Evolutionary conservation across 257 asterid species (phyloP).

Genomic region (Coffea eugenioides): DNA sequence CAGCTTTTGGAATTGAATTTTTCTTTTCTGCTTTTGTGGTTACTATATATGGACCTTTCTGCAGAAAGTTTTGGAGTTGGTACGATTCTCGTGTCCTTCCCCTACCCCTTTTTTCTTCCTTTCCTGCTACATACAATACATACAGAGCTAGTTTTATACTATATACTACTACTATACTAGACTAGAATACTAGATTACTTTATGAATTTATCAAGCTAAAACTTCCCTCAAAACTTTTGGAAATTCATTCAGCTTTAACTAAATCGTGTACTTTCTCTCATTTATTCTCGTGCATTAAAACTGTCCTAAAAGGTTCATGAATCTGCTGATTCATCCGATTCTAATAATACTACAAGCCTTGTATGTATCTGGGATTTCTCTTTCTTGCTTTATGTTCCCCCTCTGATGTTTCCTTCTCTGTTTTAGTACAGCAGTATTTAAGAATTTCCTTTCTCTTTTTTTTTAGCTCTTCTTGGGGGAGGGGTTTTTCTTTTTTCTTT

Average conservation of each 20-base stretch:
- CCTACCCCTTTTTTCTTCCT: too few relatives aligned
- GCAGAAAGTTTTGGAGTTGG: constrained; percentile 3
- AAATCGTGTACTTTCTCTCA: neutral
- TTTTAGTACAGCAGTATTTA: neutral
- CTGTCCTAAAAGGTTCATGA: constrained; percentile 6
- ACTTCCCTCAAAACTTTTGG: neutral
- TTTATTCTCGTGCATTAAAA: constrained; percentile 11
- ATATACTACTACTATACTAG: neutral
- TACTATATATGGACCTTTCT: constrained; percentile 3
- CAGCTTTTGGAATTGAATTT: neutral
- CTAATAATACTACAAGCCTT: neutral
- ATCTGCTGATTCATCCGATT: neutral
- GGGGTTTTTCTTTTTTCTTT: neutral
- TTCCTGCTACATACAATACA: too few relatives aligned
- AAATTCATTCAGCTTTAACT: neutral
- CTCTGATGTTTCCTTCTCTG: neutral
- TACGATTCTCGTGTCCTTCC: constrained; percentile 15
- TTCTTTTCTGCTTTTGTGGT: neutral
- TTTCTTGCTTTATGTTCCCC: neutral
- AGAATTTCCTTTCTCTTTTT: neutral
- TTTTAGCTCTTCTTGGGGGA: neutral
- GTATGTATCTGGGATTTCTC: neutral
- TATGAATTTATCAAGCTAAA: neutral
- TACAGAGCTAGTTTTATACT: neutral
- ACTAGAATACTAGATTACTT: neutral